Evolutionary conservation across 306 rosid species (phyloP), one percentile per base, ranked within the genome.

Genomic region (Corylus avellana): DNA sequence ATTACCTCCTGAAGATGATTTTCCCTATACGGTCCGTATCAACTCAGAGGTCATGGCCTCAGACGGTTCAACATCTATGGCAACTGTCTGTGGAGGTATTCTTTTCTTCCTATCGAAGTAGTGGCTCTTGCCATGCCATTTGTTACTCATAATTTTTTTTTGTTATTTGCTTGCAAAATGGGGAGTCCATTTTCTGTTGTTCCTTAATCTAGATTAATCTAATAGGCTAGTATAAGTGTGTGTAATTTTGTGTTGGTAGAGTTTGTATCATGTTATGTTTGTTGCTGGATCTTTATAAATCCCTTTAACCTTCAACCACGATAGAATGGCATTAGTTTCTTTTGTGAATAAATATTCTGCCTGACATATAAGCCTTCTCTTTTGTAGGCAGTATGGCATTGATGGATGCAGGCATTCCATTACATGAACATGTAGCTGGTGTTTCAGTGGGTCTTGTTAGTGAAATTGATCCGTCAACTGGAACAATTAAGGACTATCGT

Each of bases 51-150:
- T 95, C 77, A 93, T 91, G 99, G 97, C 95, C 66, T 95, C 99
- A 25, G 99, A 95, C 66, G 99, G 99, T 64, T 95, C 99, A 66
- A 95, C 99, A 42, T 95, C 99, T 81, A 95, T 95, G 99, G 99
- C 97, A 49, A 90, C 97, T 62, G 99, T 95, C 70, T 93, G 98
- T 87, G 99, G 96, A 90, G 99, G 99, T 95, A 88, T 73, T 59
- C 59, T 72, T 70, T 53, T 68, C 51, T 22, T 70, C 75, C 51
- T 18, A 2, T 47, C 49, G 44, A 51, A 54, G 51, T 62, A n/a
- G n/a, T 76, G 50, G 72, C 58, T 39, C 37, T 47, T 73, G 44
- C 27, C 42, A 22, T 77, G 8, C 62, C 32, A 44, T 55, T 84
- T 68, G 16, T 72, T 78, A 62, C 70, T 55, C 51, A 53, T 54